Evolutionary conservation across 805 yeast genomes (phyloP), one percentile per base, ranked within the genome.

Genomic region (Metschnikowia borealis): DNA sequence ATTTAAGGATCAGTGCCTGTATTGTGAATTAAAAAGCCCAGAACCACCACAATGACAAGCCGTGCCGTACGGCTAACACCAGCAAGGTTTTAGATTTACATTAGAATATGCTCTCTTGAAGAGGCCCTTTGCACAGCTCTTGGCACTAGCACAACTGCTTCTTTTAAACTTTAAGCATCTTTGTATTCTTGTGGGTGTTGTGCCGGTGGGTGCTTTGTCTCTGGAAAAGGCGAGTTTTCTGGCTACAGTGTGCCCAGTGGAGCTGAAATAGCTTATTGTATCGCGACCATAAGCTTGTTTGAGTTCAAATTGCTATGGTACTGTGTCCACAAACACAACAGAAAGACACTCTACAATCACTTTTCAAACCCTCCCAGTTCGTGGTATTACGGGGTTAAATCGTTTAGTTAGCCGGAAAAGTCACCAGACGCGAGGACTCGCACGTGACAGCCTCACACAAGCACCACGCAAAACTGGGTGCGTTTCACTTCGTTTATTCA

Each of bases 401-500:
- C 29, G 29, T 26, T 8, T 8, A 8, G 29, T 26, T 26, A 26
- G 29, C 29, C 29, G 13, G 29, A 10, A 10, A 10, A 26, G 29
- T 26, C 13, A 3, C 39, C 15, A 38, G 23, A 20, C 6, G 17
- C 33, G 32, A 5, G 33, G n/a, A 10, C 11, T 26, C 34, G 11
- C 45, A 42, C 45, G 38, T 42, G 45, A n/a, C 21, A n/a, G 34
- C n/a, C 34, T 39, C 43, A 17, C 34, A 26, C 10, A n/a, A 33
- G 13, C 21, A 7, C 15, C 38, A 33, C 37, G 38, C 31, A 21
- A 13, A 15, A 11, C 10, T 20, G 26, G 15, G 44, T 17, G 44
- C 36, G 44, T 15, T 31, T 13, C 37, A 4, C 34, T 18, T 13
- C 20, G 15, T 23, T 3, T 13, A n/a, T 34, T n/a, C 32, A 20